Conservation (phyloP, 75 land plant species). For the Picea glauca region DNA sequence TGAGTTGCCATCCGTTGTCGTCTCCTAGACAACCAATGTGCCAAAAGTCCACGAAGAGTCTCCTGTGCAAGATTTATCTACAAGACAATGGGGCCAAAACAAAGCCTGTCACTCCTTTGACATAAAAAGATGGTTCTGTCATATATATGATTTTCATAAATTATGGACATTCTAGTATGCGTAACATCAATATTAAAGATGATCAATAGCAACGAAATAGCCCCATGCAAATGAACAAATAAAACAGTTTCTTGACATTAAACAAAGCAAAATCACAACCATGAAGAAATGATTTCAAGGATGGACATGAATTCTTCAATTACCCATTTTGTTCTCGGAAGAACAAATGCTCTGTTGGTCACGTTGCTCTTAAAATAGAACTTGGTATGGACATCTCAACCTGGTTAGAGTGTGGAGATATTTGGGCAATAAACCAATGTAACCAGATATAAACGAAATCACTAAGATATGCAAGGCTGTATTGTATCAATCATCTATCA, state of each 20-base stretch:
- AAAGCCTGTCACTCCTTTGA: conserved; percentile 1
- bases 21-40: conserved; percentile 74
- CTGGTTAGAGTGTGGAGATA: neutral
- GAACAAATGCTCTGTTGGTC: neutral
- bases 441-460: neutral
- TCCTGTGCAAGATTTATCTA: conserved; percentile 97
- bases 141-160: neutral
- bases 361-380: neutral
- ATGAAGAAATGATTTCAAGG: neutral
- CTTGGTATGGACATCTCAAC: neutral
- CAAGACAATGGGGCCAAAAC: conserved; percentile 7
- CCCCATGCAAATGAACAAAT: neutral
- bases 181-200: neutral
- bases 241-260: neutral
- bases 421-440: neutral
- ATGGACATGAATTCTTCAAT: neutral
- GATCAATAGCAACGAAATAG: neutral
- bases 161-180: neutral
- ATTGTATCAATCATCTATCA: neutral
- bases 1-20: conserved; percentile 47
- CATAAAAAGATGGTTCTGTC: neutral
- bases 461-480: neutral
- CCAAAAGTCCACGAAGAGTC: conserved; percentile 82
- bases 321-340: neutral
- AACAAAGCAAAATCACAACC: neutral